phyloP scores from a whole-genome alignment of 2,329 filamentous ascomycete species.

The Cladobotryum protrusum region DNA sequence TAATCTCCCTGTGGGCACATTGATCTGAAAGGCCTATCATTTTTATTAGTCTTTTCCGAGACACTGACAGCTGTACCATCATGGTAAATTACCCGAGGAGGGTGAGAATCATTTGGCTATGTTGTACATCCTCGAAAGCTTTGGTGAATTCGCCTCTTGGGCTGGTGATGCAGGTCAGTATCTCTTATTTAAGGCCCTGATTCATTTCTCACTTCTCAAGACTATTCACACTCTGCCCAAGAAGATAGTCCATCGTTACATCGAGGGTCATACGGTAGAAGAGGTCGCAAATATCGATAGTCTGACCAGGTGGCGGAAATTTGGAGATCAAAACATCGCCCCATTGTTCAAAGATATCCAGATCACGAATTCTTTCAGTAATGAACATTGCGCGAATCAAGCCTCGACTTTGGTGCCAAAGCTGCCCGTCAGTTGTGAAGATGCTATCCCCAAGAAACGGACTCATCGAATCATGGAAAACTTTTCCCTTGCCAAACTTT shows the following conservation, averaged over 20 bases:
- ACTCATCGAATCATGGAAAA: constrained; percentile 69
- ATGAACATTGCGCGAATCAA: constrained; percentile 83
- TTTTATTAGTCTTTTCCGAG: constrained; percentile 47
- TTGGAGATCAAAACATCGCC: constrained; percentile 11
- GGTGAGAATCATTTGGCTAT: constrained; percentile 46
- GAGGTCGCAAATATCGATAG: constrained; percentile 65
- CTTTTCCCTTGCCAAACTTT: constrained; percentile 75
- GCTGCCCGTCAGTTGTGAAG: constrained; percentile 71
- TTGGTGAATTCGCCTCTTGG: constrained; percentile 65
- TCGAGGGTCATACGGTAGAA: constrained; percentile 82
- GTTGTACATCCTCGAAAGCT: constrained; percentile 74
- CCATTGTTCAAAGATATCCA: constrained; percentile 64
- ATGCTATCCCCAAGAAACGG: constrained; percentile 70
- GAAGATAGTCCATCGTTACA: constrained; percentile 76
- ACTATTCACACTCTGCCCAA: constrained; percentile 44
- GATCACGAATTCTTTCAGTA: constrained; percentile 73
- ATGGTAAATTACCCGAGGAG: constrained; percentile 14
- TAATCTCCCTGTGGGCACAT: constrained; percentile 62
- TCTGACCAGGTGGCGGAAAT: constrained; percentile 38
- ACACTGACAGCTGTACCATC: neutral
- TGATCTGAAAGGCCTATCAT: constrained; percentile 55
- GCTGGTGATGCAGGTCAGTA: constrained; percentile 25
- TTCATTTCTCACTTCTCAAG: constrained; percentile 6
- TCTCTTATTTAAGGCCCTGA: neutral
- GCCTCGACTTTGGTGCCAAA: constrained; percentile 72